Conservation (phyloP, 108 stramenopile species). For the Nitzschia sp. region DNA sequence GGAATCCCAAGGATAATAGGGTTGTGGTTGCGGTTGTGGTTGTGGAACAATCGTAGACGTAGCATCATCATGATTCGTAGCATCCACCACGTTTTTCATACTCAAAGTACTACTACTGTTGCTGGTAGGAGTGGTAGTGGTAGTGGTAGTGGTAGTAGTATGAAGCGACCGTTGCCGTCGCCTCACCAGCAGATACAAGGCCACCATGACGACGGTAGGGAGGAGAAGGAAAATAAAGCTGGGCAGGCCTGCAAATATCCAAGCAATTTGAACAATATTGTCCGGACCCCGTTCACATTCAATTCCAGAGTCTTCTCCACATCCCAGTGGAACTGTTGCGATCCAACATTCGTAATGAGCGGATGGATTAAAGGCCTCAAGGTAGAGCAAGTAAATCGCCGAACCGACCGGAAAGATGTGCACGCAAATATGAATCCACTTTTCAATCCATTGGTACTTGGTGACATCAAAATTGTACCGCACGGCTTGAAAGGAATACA, state of each 20-base stretch:
- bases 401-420: conserved; percentile 3
- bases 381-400: not conserved
- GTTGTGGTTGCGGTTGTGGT: not conserved
- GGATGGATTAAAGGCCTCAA: not conserved
- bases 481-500: not conserved
- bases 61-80: no score
- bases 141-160: no score
- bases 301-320: not conserved
- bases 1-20: not conserved
- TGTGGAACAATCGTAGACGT: no score
- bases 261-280: not conserved
- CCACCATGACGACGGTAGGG: conserved; percentile 1
- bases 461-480: not conserved
- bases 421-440: conserved; percentile 1
- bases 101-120: no score
- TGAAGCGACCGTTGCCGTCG: no score
- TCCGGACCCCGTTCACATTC: conserved; percentile 6
- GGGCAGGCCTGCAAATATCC: not conserved
- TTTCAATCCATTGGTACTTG: conserved; percentile 14
- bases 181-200: not conserved
- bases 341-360: conserved; percentile 1
- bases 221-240: not conserved
- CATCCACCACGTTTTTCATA: no score
- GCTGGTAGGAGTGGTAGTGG: no score
- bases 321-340: not conserved